Conservation (phyloP, 208 protist genomes). For the Willaertia magna region DNA sequence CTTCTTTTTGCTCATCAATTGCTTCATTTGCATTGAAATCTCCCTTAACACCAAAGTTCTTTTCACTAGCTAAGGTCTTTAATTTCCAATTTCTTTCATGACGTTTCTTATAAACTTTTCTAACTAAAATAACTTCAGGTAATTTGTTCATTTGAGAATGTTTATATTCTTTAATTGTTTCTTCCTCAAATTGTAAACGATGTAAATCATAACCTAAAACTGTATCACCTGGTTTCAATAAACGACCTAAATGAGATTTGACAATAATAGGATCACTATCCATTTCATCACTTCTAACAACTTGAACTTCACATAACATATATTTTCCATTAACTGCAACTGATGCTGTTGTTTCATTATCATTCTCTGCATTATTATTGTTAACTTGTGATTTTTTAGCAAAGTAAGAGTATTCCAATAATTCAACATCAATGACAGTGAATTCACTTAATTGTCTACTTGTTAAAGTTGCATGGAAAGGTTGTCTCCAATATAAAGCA, state of each 20-base stretch:
- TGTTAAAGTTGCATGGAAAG: conserved; percentile 66
- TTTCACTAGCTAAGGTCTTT: conserved; percentile 16
- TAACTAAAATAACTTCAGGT: conserved; percentile 77
- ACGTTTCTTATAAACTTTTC: conserved; percentile 67
- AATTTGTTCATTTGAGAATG: conserved; percentile 56
- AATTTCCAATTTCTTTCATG: conserved; percentile 27
- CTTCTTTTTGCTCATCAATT: neutral
- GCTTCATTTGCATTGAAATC: neutral
- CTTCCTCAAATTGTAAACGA: conserved; percentile 70
- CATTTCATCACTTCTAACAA: conserved; percentile 84
- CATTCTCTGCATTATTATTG: neutral
- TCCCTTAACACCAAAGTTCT: too few species aligned
- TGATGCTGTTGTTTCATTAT: neutral
- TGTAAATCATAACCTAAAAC: conserved; percentile 80
- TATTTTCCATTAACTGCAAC: conserved; percentile 20
- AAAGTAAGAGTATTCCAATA: conserved; percentile 54
- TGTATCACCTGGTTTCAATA: conserved; percentile 81
- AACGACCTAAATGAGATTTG: conserved; percentile 74
- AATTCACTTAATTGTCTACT: conserved; percentile 74
- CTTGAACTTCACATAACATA: conserved; percentile 75
- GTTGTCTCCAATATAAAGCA: conserved; percentile 76
- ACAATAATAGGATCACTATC: conserved; percentile 74
- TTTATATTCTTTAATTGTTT: conserved; percentile 46
- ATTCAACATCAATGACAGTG: conserved; percentile 81
- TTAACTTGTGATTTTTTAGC: too few species aligned